Base-by-base conservation (phyloP, 768 basidiomycete species). In the Auriscalpium orientale region DNA sequence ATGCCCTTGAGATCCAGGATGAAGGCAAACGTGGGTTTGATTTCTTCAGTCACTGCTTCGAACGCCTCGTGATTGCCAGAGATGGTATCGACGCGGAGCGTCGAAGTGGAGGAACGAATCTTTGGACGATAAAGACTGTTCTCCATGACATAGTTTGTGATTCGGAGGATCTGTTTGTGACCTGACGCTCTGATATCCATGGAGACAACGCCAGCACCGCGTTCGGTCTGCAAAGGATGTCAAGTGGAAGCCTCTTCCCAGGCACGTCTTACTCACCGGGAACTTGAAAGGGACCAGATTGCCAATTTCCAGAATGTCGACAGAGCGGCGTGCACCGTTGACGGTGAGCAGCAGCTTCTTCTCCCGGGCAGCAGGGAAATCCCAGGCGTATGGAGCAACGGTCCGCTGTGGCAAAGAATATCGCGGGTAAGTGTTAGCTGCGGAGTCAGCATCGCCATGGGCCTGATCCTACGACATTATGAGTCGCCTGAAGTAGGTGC, bases 301-400 rank as follows among this genome's bases (percentile, higher is more conserved):
- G 28, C 97, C 97, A 20, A 99, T 98, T 69, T 98, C 97, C 85
- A 95, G 86, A 58, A 95, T 85, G 66, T 98, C 95, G 51, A 98
- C 74, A 20, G 76, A 69, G 33, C 91, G 80, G 11, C 79, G 80
- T 53, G 80, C 71, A 21, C 79, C 79, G 45, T 84, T 84, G 49
- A 85, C 77, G 10, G 69, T 67, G 20, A 99, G 74, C 37, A 82
- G 68, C 22, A 99, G 74, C 60, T 83, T 85, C 72, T 95, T 98
- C 62, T 88, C 85, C 47, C 75, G 75, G 1, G 85, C 85, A 3
- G 93, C 89, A 8, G 97, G 97, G 57, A 79, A 83, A 66, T 99
- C 97, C 95, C 95, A 99, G 5, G 94, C 89, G 67, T 98, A 99
- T 35, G 80, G 73, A 46, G 79, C 67, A 15, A 72, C 76, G 3